Evolutionary conservation across 169 alveolate species (phyloP).

Genomic region (Plasmodium vinckei): DNA sequence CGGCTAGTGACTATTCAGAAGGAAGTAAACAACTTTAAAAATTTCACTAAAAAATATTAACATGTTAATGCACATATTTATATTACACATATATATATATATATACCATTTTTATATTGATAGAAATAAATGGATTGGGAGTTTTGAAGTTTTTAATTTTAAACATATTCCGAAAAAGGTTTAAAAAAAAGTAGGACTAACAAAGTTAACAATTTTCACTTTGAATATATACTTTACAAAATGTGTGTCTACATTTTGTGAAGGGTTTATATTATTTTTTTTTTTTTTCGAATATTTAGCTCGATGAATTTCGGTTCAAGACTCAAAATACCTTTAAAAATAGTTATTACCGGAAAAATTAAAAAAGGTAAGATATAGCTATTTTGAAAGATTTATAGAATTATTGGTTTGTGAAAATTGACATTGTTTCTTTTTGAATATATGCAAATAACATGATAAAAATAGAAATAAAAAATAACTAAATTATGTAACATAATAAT

Average conservation of each 20-base stretch:
- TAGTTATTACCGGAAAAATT: conserved; percentile 69
- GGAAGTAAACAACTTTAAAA: conserved; percentile 14
- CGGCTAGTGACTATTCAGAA: conserved; percentile 19
- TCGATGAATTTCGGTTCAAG: background rate
- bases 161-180: conserved; percentile 41
- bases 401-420: too few relatives aligned
- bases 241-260: background rate
- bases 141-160: conserved; percentile 47
- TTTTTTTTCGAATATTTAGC: background rate
- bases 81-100: background rate
- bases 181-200: background rate
- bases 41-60: background rate
- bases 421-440: background rate
- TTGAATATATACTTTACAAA: too few relatives aligned
- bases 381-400: background rate
- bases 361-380: conserved; percentile 20
- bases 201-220: too few relatives aligned
- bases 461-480: background rate
- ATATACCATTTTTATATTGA: background rate
- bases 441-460: background rate
- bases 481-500: background rate
- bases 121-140: conserved; percentile 45
- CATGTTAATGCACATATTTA: background rate
- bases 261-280: background rate
- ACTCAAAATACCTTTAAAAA: conserved; percentile 20